Base-by-base conservation (phyloP, 257 asterid genomes). In the Plantago major region DNA sequence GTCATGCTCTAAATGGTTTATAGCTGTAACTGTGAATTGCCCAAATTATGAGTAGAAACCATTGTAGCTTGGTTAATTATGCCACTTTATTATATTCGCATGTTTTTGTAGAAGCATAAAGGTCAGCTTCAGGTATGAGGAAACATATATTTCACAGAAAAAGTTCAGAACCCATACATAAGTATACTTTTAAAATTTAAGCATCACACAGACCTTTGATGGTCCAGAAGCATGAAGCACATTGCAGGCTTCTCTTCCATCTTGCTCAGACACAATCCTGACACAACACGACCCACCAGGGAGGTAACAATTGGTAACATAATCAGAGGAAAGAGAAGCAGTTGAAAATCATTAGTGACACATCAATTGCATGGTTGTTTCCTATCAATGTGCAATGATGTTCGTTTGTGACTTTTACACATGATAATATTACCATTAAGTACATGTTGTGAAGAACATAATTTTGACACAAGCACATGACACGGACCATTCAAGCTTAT, bases 161-260 rank as follows among this genome's bases (percentile, higher is more conserved):
- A 18, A 45, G 26, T 22, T 44, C 18, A 12, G 51, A 67, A 44
- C 48, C 62, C 28, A 63, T 48, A 12, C n/a, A 55, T 65, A 67
- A 17, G 30, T 10, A 62, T 66, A 12, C 22, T 58, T 46, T 12
- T 19, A 17, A 26, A 64, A 46, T 58, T 64, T 56, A 68, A 69
- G 76, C 64, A 75, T 17, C 22, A 19, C 46, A 33, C 64, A 75
- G 67, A 90, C 99, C 95, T 93, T 93, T 66, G 94, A 79, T 46
- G 99, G 99, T 51, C 99, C 99, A 70, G 96, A 94, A 73, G 92
- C 85, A 76, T 89, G 99, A 73, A 93, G 90, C 65, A 76, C 70
- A 76, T 79, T 82, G 85, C 99, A 93, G 64, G 95, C 99, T 67
- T 89, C 84, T 79, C 93, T 79, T 63, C 99, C 99, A 72, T 93